Evolutionary conservation across 352 stramenopile genomes (phyloP).

Genomic region (Thraustochytrium sp.): DNA sequence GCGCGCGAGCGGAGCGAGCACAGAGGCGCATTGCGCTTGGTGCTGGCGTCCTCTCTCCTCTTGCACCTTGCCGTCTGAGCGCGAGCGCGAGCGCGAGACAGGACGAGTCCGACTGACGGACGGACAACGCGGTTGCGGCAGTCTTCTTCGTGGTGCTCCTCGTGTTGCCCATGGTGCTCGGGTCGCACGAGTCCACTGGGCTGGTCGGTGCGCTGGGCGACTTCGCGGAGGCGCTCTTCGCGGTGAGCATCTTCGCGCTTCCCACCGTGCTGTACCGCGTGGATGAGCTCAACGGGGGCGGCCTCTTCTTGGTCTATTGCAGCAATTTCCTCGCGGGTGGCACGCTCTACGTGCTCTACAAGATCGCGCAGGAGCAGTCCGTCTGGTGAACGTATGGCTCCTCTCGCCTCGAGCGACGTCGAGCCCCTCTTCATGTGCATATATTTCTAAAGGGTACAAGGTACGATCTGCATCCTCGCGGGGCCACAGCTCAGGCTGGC

Average conservation of each 20-base stretch:
- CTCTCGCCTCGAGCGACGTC: not conserved
- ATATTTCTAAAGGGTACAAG: too few relatives aligned
- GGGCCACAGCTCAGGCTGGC: too few relatives aligned
- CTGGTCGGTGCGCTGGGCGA: not conserved
- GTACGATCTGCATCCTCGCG: too few relatives aligned
- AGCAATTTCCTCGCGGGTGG: slow-evolving; percentile 8
- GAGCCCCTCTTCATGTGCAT: too few relatives aligned
- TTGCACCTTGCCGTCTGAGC: too few relatives aligned
- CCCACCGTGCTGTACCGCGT: slow-evolving; percentile 36
- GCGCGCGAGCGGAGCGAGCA: not conserved
- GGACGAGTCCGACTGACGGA: too few relatives aligned
- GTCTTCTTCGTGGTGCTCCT: slow-evolving; percentile 30
- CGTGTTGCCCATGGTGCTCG: slow-evolving; percentile 27
- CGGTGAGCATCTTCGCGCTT: slow-evolving; percentile 12
- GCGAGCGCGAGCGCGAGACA: too few relatives aligned
- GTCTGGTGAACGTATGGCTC: not conserved
- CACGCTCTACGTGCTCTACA: slow-evolving; percentile 15
- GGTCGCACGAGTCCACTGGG: slow-evolving; percentile 33
- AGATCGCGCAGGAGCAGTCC: slow-evolving; percentile 23
- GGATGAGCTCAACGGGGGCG: not conserved
- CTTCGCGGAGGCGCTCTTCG: not conserved
- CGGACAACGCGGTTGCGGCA: too few relatives aligned
- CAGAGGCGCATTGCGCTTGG: too few relatives aligned
- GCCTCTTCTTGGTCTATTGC: slow-evolving; percentile 23
- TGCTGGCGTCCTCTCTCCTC: too few relatives aligned